Base-by-base conservation (phyloP, 257 asterid genomes). In the Paulownia fortunei region DNA sequence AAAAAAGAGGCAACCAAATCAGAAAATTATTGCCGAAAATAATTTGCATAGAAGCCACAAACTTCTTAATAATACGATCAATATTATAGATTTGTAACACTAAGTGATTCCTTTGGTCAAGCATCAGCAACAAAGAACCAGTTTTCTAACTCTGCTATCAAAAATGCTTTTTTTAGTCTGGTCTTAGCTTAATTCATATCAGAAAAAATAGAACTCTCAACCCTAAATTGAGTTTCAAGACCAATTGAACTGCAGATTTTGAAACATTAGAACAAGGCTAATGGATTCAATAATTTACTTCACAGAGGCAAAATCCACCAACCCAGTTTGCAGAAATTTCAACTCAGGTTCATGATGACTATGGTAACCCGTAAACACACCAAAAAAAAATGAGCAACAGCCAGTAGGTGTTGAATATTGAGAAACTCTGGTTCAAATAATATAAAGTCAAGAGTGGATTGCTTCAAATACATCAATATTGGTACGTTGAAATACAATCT, bases 1-100 rank as follows among this genome's bases (percentile, higher is more conserved):
- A 41, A 55, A 52, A 76, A 77, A 49, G 24, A 59, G 39, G 24
- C 46, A 72, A 55, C 62, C 23, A 69, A 80, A 60, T 60, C 54
- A 54, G 37, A 55, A 42, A 61, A 19, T 26, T 39, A 27, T 8
- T 8, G n/a, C 41, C 10, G 13, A 30, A 30, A 68, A 19, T 81
- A 39, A 26, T 12, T 26, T 59, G 3, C 59, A 56, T 13, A 18
- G 62, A 19, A 51, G 76, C n/a, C 39, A 41, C 69, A 3, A 41
- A 42, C 56, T 55, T 52, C 47, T 0, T 26, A 76, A 55, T 7
- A 24, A 61, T 51, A 32, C 27, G 72, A 34, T 64, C 46, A 61
- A 73, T 30, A 4, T 7, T 41, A 8, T 9, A 64, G 41, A 39
- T 37, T 36, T 27, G 4, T 27, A 49, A 74, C 41, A 74, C 23